Evolutionary conservation across 257 asterid genomes (phyloP).

Genomic region (Eustoma russellianum): DNA sequence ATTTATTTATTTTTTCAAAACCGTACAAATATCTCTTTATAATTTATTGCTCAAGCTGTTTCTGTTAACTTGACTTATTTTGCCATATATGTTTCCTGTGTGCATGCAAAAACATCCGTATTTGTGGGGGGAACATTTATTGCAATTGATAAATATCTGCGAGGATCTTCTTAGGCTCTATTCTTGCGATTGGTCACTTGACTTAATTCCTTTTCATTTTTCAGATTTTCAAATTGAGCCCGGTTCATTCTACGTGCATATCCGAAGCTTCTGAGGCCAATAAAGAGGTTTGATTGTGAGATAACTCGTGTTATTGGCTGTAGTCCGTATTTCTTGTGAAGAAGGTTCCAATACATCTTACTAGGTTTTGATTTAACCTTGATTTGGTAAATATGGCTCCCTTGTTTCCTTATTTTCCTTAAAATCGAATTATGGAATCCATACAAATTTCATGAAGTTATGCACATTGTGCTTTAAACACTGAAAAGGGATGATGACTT

Average conservation of each 20-base stretch:
- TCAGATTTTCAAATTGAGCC: slow-evolving; percentile 85
- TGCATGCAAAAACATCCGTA: no score
- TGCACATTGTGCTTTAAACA: no score
- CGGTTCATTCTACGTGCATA: slow-evolving; percentile 55
- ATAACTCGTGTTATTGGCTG: neutral
- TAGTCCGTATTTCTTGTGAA: neutral
- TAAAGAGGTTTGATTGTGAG: slow-evolving; percentile 48
- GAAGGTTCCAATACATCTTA: neutral
- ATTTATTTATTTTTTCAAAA: no score
- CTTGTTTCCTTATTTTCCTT: neutral
- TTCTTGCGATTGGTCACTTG: neutral
- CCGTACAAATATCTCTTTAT: no score
- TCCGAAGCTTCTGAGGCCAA: slow-evolving; percentile 52
- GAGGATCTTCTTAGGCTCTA: neutral
- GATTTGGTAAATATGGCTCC: no score
- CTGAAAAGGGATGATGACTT: no score
- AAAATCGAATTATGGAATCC: no score
- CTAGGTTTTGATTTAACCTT: neutral
- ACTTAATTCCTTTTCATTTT: slow-evolving; percentile 9
- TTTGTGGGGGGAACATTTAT: no score
- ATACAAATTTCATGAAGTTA: no score
- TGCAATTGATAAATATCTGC: neutral
- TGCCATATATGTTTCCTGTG: no score
- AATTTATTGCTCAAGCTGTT: no score
- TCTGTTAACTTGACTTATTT: no score